Evolutionary conservation across 495 filamentous ascomycete genomes (phyloP).

Genomic region (Neurospora sp.): DNA sequence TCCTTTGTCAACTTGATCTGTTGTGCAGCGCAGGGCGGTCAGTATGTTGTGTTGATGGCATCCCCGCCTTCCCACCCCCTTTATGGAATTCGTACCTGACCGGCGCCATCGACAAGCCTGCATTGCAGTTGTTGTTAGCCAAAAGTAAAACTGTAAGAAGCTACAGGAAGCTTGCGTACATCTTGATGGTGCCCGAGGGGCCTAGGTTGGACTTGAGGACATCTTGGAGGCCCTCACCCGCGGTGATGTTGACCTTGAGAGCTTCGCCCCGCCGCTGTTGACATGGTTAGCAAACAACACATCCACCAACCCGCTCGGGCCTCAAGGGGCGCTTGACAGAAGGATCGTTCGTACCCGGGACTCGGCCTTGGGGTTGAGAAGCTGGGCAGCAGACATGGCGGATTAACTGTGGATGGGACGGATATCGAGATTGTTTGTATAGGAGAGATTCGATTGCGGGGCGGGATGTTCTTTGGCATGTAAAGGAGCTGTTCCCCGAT

Average conservation of each 20-base stretch:
- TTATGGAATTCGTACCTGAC: conserved; percentile 53
- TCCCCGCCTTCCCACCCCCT: conserved; percentile 3
- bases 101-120: conserved; percentile 92
- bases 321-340: not conserved
- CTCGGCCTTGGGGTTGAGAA: conserved; percentile 97
- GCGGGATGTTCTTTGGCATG: not conserved
- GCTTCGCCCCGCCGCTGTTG: conserved; percentile 86
- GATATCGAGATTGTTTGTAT: not conserved
- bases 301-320: not conserved
- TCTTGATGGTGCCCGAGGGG: conserved; percentile 91
- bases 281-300: conserved; percentile 16
- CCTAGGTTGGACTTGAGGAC: conserved; percentile 95
- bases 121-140: conserved; percentile 19
- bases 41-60: not conserved
- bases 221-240: conserved; percentile 90
- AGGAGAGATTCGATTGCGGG: not conserved
- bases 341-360: conserved; percentile 57
- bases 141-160: too few relatives aligned
- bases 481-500: conserved; percentile 13
- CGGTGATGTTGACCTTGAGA: conserved; percentile 89
- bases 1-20: conserved; percentile 99
- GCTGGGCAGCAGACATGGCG: conserved; percentile 81
- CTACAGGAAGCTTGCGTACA: conserved; percentile 56
- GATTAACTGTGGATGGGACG: conserved; percentile 3
- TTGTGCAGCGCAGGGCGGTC: conserved; percentile 3